Percentiles rank a stretch among this genome's conserved stretches.
These are phyloP conservation scores for Hypoxylon subgilvum DNA, from an alignment of 495 filamentous ascomycete genomes.

Conservation along the genomic window DNA sequence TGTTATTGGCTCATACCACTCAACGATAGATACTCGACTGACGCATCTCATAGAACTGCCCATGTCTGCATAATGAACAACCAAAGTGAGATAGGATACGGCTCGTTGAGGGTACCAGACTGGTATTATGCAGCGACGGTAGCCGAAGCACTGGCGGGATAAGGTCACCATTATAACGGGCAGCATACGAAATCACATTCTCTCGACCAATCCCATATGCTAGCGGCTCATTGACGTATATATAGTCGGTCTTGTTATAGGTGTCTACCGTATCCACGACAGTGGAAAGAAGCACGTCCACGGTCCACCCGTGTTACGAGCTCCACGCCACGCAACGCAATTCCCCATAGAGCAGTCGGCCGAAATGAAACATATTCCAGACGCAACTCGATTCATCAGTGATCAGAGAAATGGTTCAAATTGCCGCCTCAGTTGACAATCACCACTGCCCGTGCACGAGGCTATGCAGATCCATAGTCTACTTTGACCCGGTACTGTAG, in stretches of 20 bases:
- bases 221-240: slow-evolving; percentile 10
- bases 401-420: not conserved
- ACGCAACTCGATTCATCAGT: not conserved
- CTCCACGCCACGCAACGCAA: slow-evolving; percentile 15
- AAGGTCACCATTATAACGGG: slow-evolving; percentile 15
- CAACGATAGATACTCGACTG: slow-evolving; percentile 8
- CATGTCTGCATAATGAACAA: slow-evolving; percentile 8
- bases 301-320: slow-evolving; percentile 11
- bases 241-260: slow-evolving; percentile 14
- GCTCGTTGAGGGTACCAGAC: slow-evolving; percentile 12
- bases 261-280: slow-evolving; percentile 14
- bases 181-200: slow-evolving; percentile 21
- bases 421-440: not conserved
- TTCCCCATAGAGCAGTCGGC: slow-evolving; percentile 6
- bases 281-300: slow-evolving; percentile 14
- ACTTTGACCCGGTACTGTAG: slow-evolving; percentile 2
- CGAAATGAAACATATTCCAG: not conserved
- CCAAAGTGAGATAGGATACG: slow-evolving; percentile 18
- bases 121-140: slow-evolving; percentile 18
- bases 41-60: slow-evolving; percentile 10
- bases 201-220: slow-evolving; percentile 16
- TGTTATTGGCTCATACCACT: slow-evolving; percentile 12
- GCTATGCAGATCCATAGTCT: not conserved
- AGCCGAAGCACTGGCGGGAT: slow-evolving; percentile 15
- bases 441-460: not conserved